Evolutionary conservation across 768 basidiomycete genomes (phyloP).

Genomic region (Aureoboletus auriporus): DNA sequence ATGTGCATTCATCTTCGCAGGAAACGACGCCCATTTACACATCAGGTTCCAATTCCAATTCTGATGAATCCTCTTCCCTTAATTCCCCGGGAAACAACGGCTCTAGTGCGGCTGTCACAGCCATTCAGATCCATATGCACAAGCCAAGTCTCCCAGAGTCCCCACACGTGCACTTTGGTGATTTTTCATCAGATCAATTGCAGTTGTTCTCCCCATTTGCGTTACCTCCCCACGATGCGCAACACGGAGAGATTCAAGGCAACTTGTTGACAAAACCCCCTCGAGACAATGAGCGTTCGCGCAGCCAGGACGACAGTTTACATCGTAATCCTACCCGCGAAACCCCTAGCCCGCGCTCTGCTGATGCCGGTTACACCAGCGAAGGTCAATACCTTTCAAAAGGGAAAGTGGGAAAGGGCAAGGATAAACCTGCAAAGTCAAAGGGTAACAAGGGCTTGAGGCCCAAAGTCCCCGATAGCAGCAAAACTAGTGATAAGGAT

Average conservation of each 20-base stretch:
- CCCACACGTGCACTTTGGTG: constrained; percentile 29
- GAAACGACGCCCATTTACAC: constrained; percentile 33
- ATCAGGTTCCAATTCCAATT: constrained; percentile 38
- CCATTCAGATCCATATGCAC: constrained; percentile 21
- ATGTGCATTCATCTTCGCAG: constrained; percentile 15
- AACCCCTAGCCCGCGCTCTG: constrained; percentile 12
- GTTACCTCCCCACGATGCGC: constrained; percentile 6
- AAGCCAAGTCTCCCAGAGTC: constrained; percentile 27
- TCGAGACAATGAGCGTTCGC: constrained; percentile 11
- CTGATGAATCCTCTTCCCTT: constrained; percentile 39
- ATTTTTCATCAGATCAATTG: constrained; percentile 29
- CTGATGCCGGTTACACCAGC: constrained; percentile 26
- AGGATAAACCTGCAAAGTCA: constrained; percentile 17
- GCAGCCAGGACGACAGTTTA: constrained; percentile 23
- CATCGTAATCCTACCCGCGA: constrained; percentile 5
- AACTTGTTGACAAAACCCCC: constrained; percentile 1
- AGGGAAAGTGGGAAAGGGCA: constrained; percentile 14
- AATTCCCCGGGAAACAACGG: constrained; percentile 20
- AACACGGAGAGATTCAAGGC: background rate
- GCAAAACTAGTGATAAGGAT: constrained; percentile 19
- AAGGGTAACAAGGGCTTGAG: constrained; percentile 18
- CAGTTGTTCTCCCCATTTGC: constrained; percentile 23
- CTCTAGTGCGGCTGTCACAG: constrained; percentile 11
- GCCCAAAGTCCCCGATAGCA: constrained; percentile 12
- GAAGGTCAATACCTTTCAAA: constrained; percentile 32